These are phyloP conservation scores for Aspergillus tamarii DNA, from an alignment of 2,329 filamentous ascomycete genomes.

Conservation along the genomic window DNA sequence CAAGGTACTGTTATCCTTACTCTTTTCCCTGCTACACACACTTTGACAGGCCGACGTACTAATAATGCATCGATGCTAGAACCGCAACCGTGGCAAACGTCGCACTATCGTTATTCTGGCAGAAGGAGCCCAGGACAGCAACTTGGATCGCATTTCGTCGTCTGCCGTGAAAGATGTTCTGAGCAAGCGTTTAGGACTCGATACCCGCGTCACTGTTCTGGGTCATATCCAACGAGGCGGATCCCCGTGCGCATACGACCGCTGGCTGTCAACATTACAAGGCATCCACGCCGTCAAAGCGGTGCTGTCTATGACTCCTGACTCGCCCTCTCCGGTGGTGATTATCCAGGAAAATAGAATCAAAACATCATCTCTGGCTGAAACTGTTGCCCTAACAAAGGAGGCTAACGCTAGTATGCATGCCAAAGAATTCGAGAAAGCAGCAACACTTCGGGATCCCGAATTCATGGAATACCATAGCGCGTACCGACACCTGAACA, in stretches of 20 bases:
- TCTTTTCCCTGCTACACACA: background rate
- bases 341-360: constrained; percentile 99
- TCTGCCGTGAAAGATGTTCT: constrained; percentile 84
- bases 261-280: constrained; percentile 89
- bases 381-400: constrained; percentile 85
- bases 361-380: constrained; percentile 81
- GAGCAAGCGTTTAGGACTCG: constrained; percentile 77
- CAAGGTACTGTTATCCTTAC: constrained; percentile 53
- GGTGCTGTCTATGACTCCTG: constrained; percentile 83
- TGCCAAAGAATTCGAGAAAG: constrained; percentile 80
- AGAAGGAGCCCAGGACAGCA: constrained; percentile 84
- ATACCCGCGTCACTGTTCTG: constrained; percentile 91
- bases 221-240: constrained; percentile 98
- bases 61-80: constrained; percentile 52
- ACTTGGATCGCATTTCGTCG: constrained; percentile 82
- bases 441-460: constrained; percentile 85
- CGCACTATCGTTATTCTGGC: constrained; percentile 98
- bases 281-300: constrained; percentile 93
- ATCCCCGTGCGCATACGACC: constrained; percentile 88
- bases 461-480: constrained; percentile 92
- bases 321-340: constrained; percentile 91
- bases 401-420: constrained; percentile 81
- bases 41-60: background rate
- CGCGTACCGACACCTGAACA: constrained; percentile 87
- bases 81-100: constrained; percentile 83